phyloP scores from a whole-genome alignment of 73 alveolate genomes.

The Paramecium sexaurelia region DNA sequence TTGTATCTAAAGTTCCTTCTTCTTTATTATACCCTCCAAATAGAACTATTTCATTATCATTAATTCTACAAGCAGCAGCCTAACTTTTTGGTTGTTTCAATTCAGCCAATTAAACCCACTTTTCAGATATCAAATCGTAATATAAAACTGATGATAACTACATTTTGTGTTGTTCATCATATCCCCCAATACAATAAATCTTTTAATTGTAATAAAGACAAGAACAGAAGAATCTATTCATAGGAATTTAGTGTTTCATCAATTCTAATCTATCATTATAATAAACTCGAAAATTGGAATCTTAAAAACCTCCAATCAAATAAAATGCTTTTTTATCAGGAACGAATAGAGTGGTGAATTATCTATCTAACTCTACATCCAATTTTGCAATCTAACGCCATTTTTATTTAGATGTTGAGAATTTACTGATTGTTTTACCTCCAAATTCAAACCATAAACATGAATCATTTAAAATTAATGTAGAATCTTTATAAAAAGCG shows the following conservation, averaged over 20 bases:
- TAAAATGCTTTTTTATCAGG: slow-evolving; percentile 79
- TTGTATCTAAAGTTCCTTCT: slow-evolving; percentile 89
- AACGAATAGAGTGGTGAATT: slow-evolving; percentile 82
- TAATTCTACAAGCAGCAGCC: slow-evolving; percentile 86
- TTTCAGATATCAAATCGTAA: slow-evolving; percentile 82
- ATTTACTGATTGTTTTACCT: slow-evolving; percentile 87
- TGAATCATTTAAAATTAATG: slow-evolving; percentile 61
- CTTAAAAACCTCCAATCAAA: slow-evolving; percentile 89
- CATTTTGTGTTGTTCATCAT: slow-evolving; percentile 86
- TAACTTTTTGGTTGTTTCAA: slow-evolving; percentile 86
- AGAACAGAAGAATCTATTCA: slow-evolving; percentile 87
- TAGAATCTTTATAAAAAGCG: slow-evolving; percentile 70
- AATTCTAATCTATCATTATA: slow-evolving; percentile 76
- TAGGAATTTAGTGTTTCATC: slow-evolving; percentile 81
- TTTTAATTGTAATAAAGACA: slow-evolving; percentile 77
- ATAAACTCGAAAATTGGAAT: slow-evolving; percentile 80
- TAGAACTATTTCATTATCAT: slow-evolving; percentile 84
- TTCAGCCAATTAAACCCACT: slow-evolving; percentile 85
- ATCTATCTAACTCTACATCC: slow-evolving; percentile 88
- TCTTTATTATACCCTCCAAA: slow-evolving; percentile 98
- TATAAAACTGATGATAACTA: slow-evolving; percentile 84
- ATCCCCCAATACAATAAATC: slow-evolving; percentile 95
- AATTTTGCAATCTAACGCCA: slow-evolving; percentile 92
- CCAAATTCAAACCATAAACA: slow-evolving; percentile 96
- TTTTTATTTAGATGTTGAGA: slow-evolving; percentile 81